Evolutionary conservation across 768 basidiomycete species (phyloP), one percentile per base, ranked within the genome.

Genomic region (Brasilioporus rufonigricans): DNA sequence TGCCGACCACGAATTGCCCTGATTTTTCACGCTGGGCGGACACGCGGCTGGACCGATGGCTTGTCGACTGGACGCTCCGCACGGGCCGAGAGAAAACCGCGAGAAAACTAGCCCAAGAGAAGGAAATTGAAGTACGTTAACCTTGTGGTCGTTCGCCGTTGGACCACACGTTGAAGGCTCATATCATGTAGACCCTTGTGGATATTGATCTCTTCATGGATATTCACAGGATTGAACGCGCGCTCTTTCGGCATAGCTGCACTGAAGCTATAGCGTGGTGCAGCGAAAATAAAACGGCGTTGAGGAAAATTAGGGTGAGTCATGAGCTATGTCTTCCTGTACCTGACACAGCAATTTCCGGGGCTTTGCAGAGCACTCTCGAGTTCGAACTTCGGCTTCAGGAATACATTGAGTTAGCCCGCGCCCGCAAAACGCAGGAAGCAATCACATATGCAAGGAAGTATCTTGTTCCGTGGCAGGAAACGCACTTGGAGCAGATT

Each of bases 381-480:
- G 97, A 99, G 75, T 98, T 98, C 71, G 90, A 94, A 61, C 83
- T 99, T 44, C 85, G 97, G 43, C 79, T 97, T 39, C 97, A 99
- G 72, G 93, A 98, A 72, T 98, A 89, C 69, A 94, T 98, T 65
- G 97, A 99, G 72, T 80, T 99, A 6, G 83, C 86, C 32, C 79
- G 97, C 33, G 73, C 77, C 4, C 70, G 83, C 33, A 84, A 86
- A 67, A 76, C 74, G 11, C 65, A 76, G 43, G 89, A 90, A 50
- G 97, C 97, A 10, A 93, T 98, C 58, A 77, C 82, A 1, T 97
- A 98, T 72, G 79, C 82, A 18, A 80, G 82, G 70, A 96, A 91
- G 70, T 77, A 97, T 66, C 79, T 99, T 5, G 71, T 86, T 11
- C 67, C 82, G 7, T 95, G 93, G 93, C 84, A 87, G 53, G 86